Evolutionary conservation across 768 basidiomycete species (phyloP), one percentile per base, ranked within the genome.

Genomic region (Trametopsis cervina): DNA sequence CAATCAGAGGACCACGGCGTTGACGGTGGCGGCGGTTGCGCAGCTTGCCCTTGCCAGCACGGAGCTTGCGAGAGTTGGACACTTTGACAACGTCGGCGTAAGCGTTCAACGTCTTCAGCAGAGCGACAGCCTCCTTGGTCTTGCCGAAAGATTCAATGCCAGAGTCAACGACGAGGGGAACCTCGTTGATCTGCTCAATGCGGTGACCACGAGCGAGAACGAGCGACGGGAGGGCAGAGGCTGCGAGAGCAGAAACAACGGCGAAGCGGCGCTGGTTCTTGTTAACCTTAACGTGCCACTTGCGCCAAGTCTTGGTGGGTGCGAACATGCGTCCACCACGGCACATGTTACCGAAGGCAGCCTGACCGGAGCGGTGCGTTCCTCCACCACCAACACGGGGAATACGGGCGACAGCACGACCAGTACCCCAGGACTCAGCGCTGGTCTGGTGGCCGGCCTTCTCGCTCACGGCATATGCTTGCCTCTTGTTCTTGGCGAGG

Each of bases 341-440:
- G 79, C 95, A 98, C 96, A 99, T 98, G 87, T 98, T 98, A 64
- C 96, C 96, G 74, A 98, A 98, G 25, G 96, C 96, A 67, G 91
- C 96, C 81, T 94, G 95, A 52, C 96, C 96, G 49, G 96, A 94
- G 58, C 96, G 89, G 76, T 95, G 91, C 59, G 96, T 98, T 69
- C 96, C 96, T 65, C 89, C 88, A 66, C 96, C 96, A 65, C 91
- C 91, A 55, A 99, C 95, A 89, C 96, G 95, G 70, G 96, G 96
- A 66, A 99, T 98, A 93, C 96, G 96, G 22, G 95, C 95, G 56
- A 99, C 96, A 58, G 96, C 96, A 72, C 96, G 93, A 84, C 96
- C 96, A 57, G 96, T 99, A 72, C 96, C 96, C 96, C 96, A 99
- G 27, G 95, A 98, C 71, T 97, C 95, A 54, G 96, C 95, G 53